phyloP scores from a whole-genome alignment of 2,329 filamentous ascomycete genomes.

The Colletotrichum falcatum region DNA sequence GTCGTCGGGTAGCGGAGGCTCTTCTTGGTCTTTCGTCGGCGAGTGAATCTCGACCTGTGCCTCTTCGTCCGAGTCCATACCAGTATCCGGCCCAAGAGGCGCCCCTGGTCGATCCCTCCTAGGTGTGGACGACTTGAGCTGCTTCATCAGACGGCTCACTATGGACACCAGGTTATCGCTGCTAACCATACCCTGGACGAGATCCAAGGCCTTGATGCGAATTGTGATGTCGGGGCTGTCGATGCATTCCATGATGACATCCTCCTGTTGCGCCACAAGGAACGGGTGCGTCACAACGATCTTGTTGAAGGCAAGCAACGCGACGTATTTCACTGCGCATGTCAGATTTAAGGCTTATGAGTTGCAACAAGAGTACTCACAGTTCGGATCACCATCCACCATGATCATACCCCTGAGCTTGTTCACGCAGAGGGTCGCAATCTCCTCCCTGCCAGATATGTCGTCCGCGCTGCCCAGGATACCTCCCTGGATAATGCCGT shows the following conservation, averaged over 20 bases:
- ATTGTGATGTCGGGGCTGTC: constrained; percentile 97
- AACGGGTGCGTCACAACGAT: constrained; percentile 90
- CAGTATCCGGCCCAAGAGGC: constrained; percentile 57
- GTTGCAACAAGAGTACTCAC: constrained; percentile 64
- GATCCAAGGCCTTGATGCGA: constrained; percentile 88
- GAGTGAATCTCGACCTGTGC: constrained; percentile 57
- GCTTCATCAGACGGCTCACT: constrained; percentile 87
- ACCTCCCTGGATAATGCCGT: constrained; percentile 96
- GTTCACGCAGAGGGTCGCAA: constrained; percentile 90
- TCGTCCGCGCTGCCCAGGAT: constrained; percentile 88
- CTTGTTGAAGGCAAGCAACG: constrained; percentile 92
- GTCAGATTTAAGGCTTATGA: constrained; percentile 18
- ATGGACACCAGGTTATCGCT: constrained; percentile 86
- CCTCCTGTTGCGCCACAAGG: constrained; percentile 91
- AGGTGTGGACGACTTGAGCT: constrained; percentile 77
- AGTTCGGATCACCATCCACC: constrained; percentile 91
- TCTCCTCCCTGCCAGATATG: constrained; percentile 85
- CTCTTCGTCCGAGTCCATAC: constrained; percentile 63
- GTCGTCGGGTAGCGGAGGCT: constrained; percentile 81
- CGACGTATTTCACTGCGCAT: constrained; percentile 90
- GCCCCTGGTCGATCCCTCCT: constrained; percentile 60
- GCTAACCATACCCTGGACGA: constrained; percentile 94
- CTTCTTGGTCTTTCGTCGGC: constrained; percentile 52
- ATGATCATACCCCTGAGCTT: constrained; percentile 96
- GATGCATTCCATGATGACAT: constrained; percentile 96